Evolutionary conservation across 1,284 basidiomycete species (phyloP).

Genomic region (Ustilago loliicola): DNA sequence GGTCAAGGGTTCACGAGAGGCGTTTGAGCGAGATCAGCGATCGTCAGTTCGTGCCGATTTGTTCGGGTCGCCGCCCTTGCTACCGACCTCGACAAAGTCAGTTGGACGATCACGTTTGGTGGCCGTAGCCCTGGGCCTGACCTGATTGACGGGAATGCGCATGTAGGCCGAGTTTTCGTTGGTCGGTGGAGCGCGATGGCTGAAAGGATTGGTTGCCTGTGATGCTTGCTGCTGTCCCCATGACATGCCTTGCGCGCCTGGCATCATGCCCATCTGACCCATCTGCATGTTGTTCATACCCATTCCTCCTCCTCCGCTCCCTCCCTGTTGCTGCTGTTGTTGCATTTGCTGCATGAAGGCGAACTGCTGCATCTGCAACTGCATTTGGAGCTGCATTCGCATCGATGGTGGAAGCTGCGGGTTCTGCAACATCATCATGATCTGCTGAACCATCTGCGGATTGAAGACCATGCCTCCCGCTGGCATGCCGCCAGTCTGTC

Average conservation of each 20-base stretch:
- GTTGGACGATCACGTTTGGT: conserved; percentile 55
- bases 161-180: conserved; percentile 54
- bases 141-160: conserved; percentile 49
- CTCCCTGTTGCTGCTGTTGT: conserved; percentile 23
- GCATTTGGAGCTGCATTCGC: conserved; percentile 69
- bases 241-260: conserved; percentile 25
- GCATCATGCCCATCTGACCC: conserved; percentile 33
- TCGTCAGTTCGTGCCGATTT: conserved; percentile 39
- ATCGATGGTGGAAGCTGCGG: conserved; percentile 65
- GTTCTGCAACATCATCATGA: conserved; percentile 68
- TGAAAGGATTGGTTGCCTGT: conserved; percentile 39
- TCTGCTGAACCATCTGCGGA: conserved; percentile 64
- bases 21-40: neutral
- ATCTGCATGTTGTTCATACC: conserved; percentile 25
- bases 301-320: conserved; percentile 9
- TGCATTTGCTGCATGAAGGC: conserved; percentile 64
- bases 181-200: conserved; percentile 33
- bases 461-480: conserved; percentile 53
- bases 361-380: conserved; percentile 66
- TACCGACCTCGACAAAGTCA: conserved; percentile 57
- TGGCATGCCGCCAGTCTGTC: conserved; percentile 11
- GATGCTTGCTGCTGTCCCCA: conserved; percentile 43
- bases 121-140: conserved; percentile 15
- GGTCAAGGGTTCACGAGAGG: neutral
- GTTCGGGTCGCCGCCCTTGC: conserved; percentile 28